Percentiles rank a stretch among this genome's conserved stretches.
phyloP scores from a whole-genome alignment of 352 stramenopile species.

The Phytophthora europaea region DNA sequence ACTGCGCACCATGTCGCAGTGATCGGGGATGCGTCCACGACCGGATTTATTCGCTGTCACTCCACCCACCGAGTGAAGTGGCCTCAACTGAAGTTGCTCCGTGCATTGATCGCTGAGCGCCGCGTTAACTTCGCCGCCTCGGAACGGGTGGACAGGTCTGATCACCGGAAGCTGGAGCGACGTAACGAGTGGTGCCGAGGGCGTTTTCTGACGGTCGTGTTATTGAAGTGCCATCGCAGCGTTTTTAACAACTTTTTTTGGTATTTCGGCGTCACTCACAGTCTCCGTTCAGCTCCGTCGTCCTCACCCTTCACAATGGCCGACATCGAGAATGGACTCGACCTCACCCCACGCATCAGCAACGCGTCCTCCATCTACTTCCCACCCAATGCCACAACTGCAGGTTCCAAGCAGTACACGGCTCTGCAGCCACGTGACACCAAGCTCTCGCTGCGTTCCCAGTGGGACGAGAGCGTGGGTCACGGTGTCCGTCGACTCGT shows the following conservation, averaged over 20 bases:
- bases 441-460: slow-evolving; percentile 26
- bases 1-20: not conserved
- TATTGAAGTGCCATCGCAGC: slow-evolving; percentile 11
- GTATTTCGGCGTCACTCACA: not conserved
- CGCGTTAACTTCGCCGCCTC: not conserved
- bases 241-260: not conserved
- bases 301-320: slow-evolving; percentile 12
- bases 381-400: not conserved
- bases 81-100: not conserved
- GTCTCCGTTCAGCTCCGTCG: slow-evolving; percentile 10
- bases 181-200: slow-evolving; percentile 20
- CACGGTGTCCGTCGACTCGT: slow-evolving; percentile 32
- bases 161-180: not conserved
- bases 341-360: slow-evolving; percentile 20
- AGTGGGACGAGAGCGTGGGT: slow-evolving; percentile 43
- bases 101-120: not conserved
- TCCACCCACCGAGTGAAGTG: not conserved
- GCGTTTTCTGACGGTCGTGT: slow-evolving; percentile 22
- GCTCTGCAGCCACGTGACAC: slow-evolving; percentile 16
- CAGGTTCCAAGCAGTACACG: slow-evolving; percentile 30
- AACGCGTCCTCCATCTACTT: slow-evolving; percentile 29
- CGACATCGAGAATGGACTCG: slow-evolving; percentile 29
- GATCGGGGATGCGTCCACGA: not conserved
- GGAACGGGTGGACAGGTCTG: not conserved
- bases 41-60: not conserved